These are phyloP conservation scores for Euphorbia tirucalli DNA, from an alignment of 345 rosid species.

Conservation along the genomic window DNA sequence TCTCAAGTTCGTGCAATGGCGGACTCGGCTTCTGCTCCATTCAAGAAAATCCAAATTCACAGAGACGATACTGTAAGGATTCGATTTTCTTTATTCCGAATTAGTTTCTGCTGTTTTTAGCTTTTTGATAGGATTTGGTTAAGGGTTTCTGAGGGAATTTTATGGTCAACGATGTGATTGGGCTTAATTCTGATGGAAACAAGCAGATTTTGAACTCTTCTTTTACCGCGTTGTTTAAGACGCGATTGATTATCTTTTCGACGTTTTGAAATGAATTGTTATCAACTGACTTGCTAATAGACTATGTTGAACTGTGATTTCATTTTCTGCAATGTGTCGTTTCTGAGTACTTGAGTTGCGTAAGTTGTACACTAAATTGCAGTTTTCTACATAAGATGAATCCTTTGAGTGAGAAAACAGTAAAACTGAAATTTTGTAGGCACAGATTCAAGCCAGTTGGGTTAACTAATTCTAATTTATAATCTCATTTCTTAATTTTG, in stretches of 20 bases:
- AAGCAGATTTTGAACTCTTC: too few relatives aligned
- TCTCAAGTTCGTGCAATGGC: conserved; percentile 69
- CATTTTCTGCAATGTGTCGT: too few relatives aligned
- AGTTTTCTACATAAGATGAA: too few relatives aligned
- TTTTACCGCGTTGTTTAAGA: background rate
- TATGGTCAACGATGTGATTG: background rate
- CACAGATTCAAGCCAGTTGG: background rate
- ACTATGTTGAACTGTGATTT: too few relatives aligned
- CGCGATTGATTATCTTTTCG: too few relatives aligned
- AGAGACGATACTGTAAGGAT: conserved; percentile 74
- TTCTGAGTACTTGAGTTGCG: too few relatives aligned
- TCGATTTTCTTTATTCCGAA: background rate
- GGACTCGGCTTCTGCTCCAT: conserved; percentile 40
- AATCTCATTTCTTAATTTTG: background rate
- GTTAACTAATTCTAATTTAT: background rate
- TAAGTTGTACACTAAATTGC: too few relatives aligned
- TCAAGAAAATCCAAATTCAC: conserved; percentile 78
- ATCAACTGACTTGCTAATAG: too few relatives aligned
- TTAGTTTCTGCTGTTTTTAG: background rate
- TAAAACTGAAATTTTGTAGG: background rate
- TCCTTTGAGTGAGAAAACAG: too few relatives aligned
- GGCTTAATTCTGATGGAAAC: too few relatives aligned
- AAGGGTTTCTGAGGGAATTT: background rate
- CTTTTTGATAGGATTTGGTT: background rate
- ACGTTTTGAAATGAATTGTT: too few relatives aligned